These are phyloP conservation scores for Aspergillus tamarii DNA, from an alignment of 2,329 filamentous ascomycete genomes.

Conservation along the genomic window DNA sequence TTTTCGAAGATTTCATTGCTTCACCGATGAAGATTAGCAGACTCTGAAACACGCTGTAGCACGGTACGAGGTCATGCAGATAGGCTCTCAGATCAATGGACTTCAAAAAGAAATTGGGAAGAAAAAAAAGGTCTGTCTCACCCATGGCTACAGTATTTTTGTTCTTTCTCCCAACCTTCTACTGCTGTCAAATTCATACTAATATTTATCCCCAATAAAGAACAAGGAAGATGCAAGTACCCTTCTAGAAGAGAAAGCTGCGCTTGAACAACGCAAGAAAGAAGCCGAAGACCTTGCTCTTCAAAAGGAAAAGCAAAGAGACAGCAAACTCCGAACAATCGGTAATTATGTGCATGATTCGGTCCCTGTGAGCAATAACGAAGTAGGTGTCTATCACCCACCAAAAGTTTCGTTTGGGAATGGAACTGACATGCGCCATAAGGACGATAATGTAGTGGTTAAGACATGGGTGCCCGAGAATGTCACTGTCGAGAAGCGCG, in stretches of 20 bases:
- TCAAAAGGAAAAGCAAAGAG: constrained; percentile 74
- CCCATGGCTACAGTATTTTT: neutral
- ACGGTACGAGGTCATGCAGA: constrained; percentile 76
- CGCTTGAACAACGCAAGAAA: constrained; percentile 81
- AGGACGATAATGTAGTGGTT: constrained; percentile 79
- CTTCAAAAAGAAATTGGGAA: constrained; percentile 86
- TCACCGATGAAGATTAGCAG: constrained; percentile 2
- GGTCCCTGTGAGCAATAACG: constrained; percentile 80
- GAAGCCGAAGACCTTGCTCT: constrained; percentile 71
- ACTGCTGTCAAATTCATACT: constrained; percentile 72
- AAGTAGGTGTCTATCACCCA: constrained; percentile 54
- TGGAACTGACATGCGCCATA: neutral
- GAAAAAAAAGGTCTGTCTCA: constrained; percentile 75
- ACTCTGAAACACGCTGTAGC: constrained; percentile 46
- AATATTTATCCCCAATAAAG: constrained; percentile 40
- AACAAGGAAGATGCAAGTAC: constrained; percentile 86
- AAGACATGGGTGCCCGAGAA: constrained; percentile 81
- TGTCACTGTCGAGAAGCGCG: constrained; percentile 72
- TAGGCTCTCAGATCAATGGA: constrained; percentile 82
- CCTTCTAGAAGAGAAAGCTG: constrained; percentile 75
- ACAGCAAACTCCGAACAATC: constrained; percentile 78
- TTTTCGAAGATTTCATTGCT: constrained; percentile 4
- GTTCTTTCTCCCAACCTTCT: constrained; percentile 57
- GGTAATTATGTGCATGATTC: constrained; percentile 91
- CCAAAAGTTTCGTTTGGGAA: neutral